Base-by-base conservation (phyloP, 192 early-diverging fungal genomes). In the Hyaloraphidium curvatum region DNA sequence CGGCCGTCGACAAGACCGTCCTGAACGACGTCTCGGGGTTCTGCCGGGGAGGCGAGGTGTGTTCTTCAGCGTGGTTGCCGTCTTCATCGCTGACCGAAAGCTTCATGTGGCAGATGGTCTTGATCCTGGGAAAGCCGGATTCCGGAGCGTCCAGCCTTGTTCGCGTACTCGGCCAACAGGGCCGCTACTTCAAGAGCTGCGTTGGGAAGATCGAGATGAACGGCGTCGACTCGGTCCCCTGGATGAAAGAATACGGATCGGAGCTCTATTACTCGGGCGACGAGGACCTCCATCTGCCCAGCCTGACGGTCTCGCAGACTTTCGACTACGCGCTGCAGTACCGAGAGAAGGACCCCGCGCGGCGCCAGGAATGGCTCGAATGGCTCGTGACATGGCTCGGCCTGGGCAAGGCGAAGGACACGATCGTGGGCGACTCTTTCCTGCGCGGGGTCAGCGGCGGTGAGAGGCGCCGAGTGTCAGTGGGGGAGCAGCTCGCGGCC, bases 201-300 rank as follows among this genome's bases (percentile, higher is more conserved):
- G n/a, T n/a, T n/a, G 81, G 81, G 23, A 60, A 70, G 25, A 66
- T 83, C 29, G 67, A 67, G 23, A 82, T 83, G 48, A 80, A 80
- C 11, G 83, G 81, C 2, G 67, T 89, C 53, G 66, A 67, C 13
- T 59, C 74, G 13, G 58, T 67, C 13, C 69, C 73, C 37, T 73
- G 86, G 51, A 55, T 55, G 1, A 67, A 67, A 23, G 59, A 72
- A 33, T 83, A 81, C 57, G 76, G 79, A 54, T 80, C 78, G 31
- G 79, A 84, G 53, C 75, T 89, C 7, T 70, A 73, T 17, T 90
- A 87, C 58, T 80, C 79, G 55, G 72, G 77, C 60, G 87, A 89
- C 69, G 80, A 83, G 59, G 87, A 90, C 53, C 67, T 73, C 31
- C 83, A 90, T 56, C 82, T 74, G 57, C 78, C 83, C 9, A 80